Evolutionary conservation across 345 rosid genomes (phyloP).

Genomic region (Brassica nigra): DNA sequence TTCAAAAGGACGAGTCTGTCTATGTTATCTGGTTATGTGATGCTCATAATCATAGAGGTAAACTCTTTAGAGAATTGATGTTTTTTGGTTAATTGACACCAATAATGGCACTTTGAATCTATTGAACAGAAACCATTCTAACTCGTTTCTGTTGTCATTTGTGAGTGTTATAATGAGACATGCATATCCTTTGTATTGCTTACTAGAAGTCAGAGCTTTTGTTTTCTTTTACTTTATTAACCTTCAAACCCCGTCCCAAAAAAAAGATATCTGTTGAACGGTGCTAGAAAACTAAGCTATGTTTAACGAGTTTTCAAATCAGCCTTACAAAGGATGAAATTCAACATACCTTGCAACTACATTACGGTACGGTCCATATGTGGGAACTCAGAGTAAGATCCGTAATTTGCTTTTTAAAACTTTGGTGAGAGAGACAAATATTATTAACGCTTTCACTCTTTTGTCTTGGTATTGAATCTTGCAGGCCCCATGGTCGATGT

Average conservation of each 20-base stretch:
- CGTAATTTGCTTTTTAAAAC: neutral
- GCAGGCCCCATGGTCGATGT: constrained; percentile 29
- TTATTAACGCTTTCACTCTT: neutral
- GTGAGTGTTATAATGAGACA: neutral
- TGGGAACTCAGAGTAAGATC: constrained; percentile 13
- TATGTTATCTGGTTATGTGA: neutral
- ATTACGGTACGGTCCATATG: neutral
- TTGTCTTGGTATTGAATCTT: constrained; percentile 19
- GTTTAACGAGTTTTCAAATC: neutral
- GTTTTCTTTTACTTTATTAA: neutral
- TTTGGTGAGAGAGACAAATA: neutral
- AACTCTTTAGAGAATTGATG: neutral
- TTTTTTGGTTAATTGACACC: neutral
- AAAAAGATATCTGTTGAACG: neutral
- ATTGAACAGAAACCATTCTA: neutral
- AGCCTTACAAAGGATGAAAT: neutral
- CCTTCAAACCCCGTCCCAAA: neutral
- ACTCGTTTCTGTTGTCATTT: neutral
- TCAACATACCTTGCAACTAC: neutral
- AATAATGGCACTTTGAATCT: neutral
- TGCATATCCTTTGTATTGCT: neutral
- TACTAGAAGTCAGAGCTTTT: neutral
- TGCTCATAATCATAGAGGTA: neutral
- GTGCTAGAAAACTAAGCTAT: neutral
- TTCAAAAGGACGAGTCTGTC: neutral